Conservation (phyloP, 2,329 filamentous ascomycete species). For the Cladophialophora immunda region DNA sequence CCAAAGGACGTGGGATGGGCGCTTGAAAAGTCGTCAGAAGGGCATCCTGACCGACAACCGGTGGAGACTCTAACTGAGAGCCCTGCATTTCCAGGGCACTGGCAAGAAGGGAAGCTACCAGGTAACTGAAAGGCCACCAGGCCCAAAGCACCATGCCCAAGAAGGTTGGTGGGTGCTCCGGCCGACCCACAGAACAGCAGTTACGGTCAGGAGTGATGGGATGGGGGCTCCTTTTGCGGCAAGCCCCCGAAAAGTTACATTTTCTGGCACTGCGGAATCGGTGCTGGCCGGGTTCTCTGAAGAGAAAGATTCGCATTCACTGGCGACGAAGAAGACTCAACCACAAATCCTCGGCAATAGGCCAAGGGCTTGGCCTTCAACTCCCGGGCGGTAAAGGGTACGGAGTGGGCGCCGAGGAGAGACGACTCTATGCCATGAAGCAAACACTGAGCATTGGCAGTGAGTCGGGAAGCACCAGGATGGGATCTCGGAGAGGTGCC, state of each 20-base stretch:
- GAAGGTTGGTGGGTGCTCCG: slow-evolving; percentile 8
- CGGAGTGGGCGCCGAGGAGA: neutral
- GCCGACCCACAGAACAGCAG: slow-evolving; percentile 4
- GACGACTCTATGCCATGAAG: neutral
- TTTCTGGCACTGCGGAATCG: slow-evolving; percentile 2
- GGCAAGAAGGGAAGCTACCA: slow-evolving; percentile 8
- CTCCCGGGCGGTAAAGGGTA: neutral
- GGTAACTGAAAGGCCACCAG: slow-evolving; percentile 5
- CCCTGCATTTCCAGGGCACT: neutral
- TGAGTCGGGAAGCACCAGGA: neutral
- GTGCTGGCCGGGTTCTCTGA: slow-evolving; percentile 13
- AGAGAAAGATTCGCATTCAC: neutral
- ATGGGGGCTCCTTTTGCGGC: slow-evolving; percentile 15
- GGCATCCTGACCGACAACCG: slow-evolving; percentile 21
- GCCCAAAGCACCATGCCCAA: slow-evolving; percentile 1
- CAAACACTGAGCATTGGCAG: neutral
- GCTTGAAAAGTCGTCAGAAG: slow-evolving; percentile 9
- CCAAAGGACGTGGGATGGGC: slow-evolving; percentile 7
- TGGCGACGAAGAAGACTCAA: neutral
- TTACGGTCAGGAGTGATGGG: slow-evolving; percentile 7
- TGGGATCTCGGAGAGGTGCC: slow-evolving; percentile 8
- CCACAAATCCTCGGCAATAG: neutral
- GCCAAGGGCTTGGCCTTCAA: neutral
- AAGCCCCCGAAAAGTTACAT: slow-evolving; percentile 21
- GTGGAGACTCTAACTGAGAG: neutral